Conservation (phyloP, 2,329 filamentous ascomycete species). For the Claviceps sp. region DNA sequence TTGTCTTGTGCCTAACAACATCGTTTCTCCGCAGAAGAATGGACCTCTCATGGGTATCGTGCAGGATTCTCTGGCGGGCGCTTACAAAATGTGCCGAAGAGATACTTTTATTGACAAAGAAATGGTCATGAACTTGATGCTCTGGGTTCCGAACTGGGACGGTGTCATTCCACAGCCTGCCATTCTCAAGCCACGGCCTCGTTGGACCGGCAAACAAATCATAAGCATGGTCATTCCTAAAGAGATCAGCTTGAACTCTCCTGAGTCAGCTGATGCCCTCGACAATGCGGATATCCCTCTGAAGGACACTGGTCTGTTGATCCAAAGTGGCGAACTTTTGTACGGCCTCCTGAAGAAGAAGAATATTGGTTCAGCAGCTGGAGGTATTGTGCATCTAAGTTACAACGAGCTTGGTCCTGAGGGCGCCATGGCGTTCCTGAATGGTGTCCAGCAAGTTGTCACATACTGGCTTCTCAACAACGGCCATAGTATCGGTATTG, state of each 20-base stretch:
- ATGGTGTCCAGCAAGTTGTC: constrained; percentile 84
- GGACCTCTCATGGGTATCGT: constrained; percentile 98
- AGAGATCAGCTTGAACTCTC: constrained; percentile 67
- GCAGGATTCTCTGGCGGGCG: constrained; percentile 89
- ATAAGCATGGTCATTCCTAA: constrained; percentile 83
- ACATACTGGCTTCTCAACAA: constrained; percentile 96
- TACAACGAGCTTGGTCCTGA: constrained; percentile 88
- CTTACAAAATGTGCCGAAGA: constrained; percentile 90
- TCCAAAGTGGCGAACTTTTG: constrained; percentile 78
- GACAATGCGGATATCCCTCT: constrained; percentile 45
- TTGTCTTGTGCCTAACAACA: constrained; percentile 95
- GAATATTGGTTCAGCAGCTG: constrained; percentile 75
- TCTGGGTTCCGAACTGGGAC: constrained; percentile 98
- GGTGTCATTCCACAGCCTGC: constrained; percentile 84
- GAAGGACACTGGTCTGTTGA: constrained; percentile 65
- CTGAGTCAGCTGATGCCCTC: constrained; percentile 29
- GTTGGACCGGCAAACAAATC: constrained; percentile 98
- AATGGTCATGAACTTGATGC: constrained; percentile 88
- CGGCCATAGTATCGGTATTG: constrained; percentile 95
- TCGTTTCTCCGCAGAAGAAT: constrained; percentile 95
- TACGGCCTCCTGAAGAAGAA: constrained; percentile 91
- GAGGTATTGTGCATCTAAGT: constrained; percentile 88
- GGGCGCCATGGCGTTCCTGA: constrained; percentile 87
- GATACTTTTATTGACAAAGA: constrained; percentile 86
- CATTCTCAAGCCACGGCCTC: constrained; percentile 82